Conservation (phyloP, 768 basidiomycete genomes). For the Amanita muscaria region DNA sequence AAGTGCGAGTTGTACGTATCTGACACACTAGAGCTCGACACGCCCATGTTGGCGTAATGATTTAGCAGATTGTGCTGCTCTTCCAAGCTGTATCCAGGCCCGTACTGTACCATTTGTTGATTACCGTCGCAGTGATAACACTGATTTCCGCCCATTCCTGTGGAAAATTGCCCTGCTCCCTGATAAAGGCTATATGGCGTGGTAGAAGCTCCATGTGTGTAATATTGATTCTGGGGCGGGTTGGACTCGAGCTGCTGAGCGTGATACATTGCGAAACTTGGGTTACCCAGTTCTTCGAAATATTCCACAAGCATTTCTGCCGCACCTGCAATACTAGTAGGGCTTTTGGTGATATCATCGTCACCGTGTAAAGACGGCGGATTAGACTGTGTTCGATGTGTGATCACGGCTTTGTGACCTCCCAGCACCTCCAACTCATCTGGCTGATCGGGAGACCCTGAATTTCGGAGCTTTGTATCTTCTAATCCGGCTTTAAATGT, state of each 20-base stretch:
- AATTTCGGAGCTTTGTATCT: not conserved
- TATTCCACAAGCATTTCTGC: conserved; percentile 20
- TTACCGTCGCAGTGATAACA: not conserved
- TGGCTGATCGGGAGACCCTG: conserved; percentile 13
- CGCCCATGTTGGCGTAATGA: not conserved
- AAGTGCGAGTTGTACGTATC: conserved; percentile 7
- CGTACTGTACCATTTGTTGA: not conserved
- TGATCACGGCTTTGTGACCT: conserved; percentile 28
- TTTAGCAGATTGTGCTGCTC: not conserved
- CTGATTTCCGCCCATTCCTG: not conserved
- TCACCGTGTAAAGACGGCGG: conserved; percentile 20
- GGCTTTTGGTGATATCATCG: conserved; percentile 14
- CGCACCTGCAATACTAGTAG: conserved; percentile 15
- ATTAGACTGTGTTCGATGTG: conserved; percentile 19
- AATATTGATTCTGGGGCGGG: not conserved
- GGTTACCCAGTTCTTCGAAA: conserved; percentile 17
- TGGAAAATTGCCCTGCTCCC: not conserved
- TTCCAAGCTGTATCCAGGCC: not conserved
- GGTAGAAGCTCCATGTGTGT: not conserved
- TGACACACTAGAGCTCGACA: not conserved
- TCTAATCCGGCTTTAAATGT: conserved; percentile 20
- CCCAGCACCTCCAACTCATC: conserved; percentile 32
- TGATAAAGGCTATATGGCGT: not conserved
- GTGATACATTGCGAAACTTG: conserved; percentile 5
- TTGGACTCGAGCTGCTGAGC: not conserved